Base-by-base conservation (phyloP, 2,329 filamentous ascomycete genomes). In the Fusarium algeriense region DNA sequence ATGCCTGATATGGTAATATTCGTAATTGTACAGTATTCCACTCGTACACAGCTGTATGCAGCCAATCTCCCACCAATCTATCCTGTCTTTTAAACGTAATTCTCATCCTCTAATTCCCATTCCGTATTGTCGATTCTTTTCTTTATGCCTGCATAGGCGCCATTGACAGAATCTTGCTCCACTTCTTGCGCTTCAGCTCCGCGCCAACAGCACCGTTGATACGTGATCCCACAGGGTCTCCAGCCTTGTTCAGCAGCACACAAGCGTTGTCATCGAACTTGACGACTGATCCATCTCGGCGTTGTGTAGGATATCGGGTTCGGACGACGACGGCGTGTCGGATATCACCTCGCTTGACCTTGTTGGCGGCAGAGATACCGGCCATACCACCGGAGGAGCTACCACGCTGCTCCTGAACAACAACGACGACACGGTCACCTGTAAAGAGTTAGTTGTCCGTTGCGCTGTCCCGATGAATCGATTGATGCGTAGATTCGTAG, bases 231-330 rank as follows among this genome's bases (percentile, higher is more conserved):
- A 99, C 93, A 28, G 96, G 96, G 81, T 99, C 96, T 45, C 96
- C 97, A 13, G 93, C 88, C 88, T 98, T 99, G 85, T 97, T 98
- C 81, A 99, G 92, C 75, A 99, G 86, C 48, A 99, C 96, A 80
- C 96, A 99, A 50, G 96, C 96, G 82, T 99, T 99, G 83, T 99
- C 96, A 83, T 97, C 96, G 81, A 99, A 99, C 75, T 91, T 91
- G 73, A 99, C 91, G 49, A 96, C 90, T 79, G 92, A 95, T 56
- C 96, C 96, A 84, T 99, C 96, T 35, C 90, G 89, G 70, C 96
- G 88, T 81, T 96, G 93, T 67, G 92, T 89, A 83, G 95, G 92
- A 85, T 98, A 97, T 77, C 86, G 90, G 40, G 95, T 97, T 71
- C 96, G 92, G 64, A 99, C 97, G 30, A 99, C 91, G 46, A 99